Evolutionary conservation across 2,329 filamentous ascomycete species (phyloP), one percentile per base, ranked within the genome.

Genomic region (Trichoderma koningiopsis): DNA sequence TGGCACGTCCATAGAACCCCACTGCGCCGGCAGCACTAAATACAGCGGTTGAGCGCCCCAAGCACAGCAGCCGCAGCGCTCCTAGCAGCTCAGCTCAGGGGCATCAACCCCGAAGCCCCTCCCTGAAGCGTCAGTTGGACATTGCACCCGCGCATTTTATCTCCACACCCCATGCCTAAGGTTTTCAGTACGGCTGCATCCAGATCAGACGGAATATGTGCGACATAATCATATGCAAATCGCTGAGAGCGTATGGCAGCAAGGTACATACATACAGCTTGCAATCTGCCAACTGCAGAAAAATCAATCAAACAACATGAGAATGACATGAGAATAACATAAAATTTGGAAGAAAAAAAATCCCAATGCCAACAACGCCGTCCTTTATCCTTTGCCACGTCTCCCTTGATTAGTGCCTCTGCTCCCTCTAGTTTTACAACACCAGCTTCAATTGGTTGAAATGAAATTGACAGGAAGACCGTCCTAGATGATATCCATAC

Each of bases 401-500:
- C 56, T 47, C 43, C 53, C 40, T 8, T 43, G 40, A 43, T 60
- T 53, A n/a, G 47, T 68, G 53, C 60, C 53, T 27, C 35, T 56
- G 59, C 58, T 33, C 47, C 43, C 33, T 61, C 58, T 61, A 60
- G 47, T 68, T 68, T 49, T 68, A 68, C 57, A 68, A 56, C 43
- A 61, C 49, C 16, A 61, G 53, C 24, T 24, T 53, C 31, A 63
- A 22, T 14, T 10, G 61, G 31, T 33, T 6, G 53, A 22, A 35
- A 53, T 55, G 16, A 22, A 40, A 43, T 7, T 43, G n/a, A 27
- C 31, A 64, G 40, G 14, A 57, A 31, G 29, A 49, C 64, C 29
- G 40, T 47, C 64, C 64, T 49, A 16, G n/a, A n/a, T 52, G 64
- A 56, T 67, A 67, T 67, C 64, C 64, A 55, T 67, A 52, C 55